Evolutionary conservation across 1,139 yeast genomes (phyloP).

Genomic region (Blastobotrys capitulatus): DNA sequence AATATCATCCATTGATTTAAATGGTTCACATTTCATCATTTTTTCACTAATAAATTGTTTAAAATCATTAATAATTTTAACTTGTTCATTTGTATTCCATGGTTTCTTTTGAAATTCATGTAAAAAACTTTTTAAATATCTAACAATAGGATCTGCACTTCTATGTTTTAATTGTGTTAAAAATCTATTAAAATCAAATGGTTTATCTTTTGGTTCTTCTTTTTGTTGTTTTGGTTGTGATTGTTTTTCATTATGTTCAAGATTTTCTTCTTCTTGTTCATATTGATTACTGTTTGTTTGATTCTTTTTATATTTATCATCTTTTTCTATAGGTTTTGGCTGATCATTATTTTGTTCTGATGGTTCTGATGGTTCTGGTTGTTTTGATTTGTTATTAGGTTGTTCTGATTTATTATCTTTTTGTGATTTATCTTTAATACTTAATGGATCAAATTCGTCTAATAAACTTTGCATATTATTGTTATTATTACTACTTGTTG

Average conservation of each 20-base stretch:
- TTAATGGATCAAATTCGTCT: slow-evolving; percentile 32
- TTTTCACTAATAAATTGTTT: slow-evolving; percentile 57
- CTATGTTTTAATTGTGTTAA: slow-evolving; percentile 64
- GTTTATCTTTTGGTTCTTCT: slow-evolving; percentile 21
- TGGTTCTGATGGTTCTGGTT: too few relatives aligned
- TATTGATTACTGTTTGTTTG: background rate
- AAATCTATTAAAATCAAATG: slow-evolving; percentile 82
- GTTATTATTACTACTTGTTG: background rate
- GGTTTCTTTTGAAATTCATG: slow-evolving; percentile 66
- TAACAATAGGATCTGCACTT: slow-evolving; percentile 82
- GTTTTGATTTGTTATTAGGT: too few relatives aligned
- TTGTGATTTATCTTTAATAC: slow-evolving; percentile 9
- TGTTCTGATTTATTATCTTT: too few relatives aligned
- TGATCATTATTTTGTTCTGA: background rate
- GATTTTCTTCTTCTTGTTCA: background rate
- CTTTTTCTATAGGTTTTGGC: background rate
- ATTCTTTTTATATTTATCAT: slow-evolving; percentile 1
- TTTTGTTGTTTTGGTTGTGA: background rate
- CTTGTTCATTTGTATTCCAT: slow-evolving; percentile 74
- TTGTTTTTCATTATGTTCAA: background rate
- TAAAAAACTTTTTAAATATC: slow-evolving; percentile 73
- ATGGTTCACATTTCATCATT: slow-evolving; percentile 65
- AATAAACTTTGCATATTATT: slow-evolving; percentile 26
- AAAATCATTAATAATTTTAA: slow-evolving; percentile 68
- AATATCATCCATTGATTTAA: slow-evolving; percentile 55